Evolutionary conservation across 2,329 filamentous ascomycete species (phyloP), one percentile per base, ranked within the genome.

Genomic region (Aspergillus tanneri): DNA sequence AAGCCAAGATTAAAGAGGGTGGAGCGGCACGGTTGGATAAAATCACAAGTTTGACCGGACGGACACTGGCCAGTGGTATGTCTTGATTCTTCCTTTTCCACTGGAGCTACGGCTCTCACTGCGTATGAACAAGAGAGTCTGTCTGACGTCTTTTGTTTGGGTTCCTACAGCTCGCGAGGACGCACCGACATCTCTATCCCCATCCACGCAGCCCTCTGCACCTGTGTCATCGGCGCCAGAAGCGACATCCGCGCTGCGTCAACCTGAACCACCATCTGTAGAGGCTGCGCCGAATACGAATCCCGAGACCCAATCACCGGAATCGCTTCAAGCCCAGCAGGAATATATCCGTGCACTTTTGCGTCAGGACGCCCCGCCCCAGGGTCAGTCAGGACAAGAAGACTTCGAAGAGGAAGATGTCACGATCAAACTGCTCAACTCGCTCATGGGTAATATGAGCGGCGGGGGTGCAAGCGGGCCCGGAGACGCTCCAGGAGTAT

Each of bases 11-110:
- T 62, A 75, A 73, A 54, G 76, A 77, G 37, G 76, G 77, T 52
- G 82, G 81, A 45, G 76, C 79, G 30, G 77, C 79, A 28, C 75
- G 83, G 53, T 70, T 86, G 35, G 79, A 83, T 47, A 79, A 80
- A 57, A 86, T 86, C 65, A 83, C 81, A 30, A 75, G 75, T 28
- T 63, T 84, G 45, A 82, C 81, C 49, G 83, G 81, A 54, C 69
- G 75, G 38, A 68, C 66, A 49, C 71, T 75, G 34, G 69, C 71
- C 46, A 60, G 61, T 43, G 61, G 71, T 74, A 64, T 42, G 61
- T 46, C 38, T 5, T 1, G 21, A 39, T 35, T 16, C 18, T n/a
- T n/a, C n/a, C n/a, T n/a, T n/a, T n/a, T n/a, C n/a, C n/a, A n/a
- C n/a, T n/a, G n/a, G n/a, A n/a, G n/a, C n/a, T n/a, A n/a, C n/a